Percentiles rank a stretch among this genome's conserved stretches.
Conservation (phyloP, 306 rosid species). For the Cucurbita argyrosperma region DNA sequence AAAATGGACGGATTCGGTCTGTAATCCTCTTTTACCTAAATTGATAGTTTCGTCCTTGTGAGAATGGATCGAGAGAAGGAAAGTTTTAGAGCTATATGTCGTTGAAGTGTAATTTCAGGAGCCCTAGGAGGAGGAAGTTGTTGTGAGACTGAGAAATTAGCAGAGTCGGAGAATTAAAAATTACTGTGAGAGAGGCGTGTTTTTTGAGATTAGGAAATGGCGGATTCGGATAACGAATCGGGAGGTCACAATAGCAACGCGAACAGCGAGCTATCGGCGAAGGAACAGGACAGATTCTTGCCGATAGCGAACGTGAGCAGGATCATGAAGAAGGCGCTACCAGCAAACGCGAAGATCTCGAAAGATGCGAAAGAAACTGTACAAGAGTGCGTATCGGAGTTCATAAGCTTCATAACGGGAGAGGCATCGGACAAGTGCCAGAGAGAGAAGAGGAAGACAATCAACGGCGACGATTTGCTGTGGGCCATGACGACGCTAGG, state of each 20-base stretch:
- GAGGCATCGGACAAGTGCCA: slow-evolving; percentile 68
- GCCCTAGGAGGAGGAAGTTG: not conserved
- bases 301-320: slow-evolving; percentile 72
- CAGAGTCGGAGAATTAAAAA: not conserved
- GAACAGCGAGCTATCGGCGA: slow-evolving; percentile 25
- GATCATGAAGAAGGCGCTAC: slow-evolving; percentile 61
- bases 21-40: not conserved
- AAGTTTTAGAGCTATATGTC: not conserved
- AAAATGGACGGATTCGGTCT: not conserved
- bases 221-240: slow-evolving; percentile 66
- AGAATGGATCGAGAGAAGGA: not conserved
- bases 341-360: slow-evolving; percentile 63
- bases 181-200: not conserved
- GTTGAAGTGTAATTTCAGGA: not conserved
- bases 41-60: not conserved
- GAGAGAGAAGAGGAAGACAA: slow-evolving; percentile 59
- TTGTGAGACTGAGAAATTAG: not conserved
- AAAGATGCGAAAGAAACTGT: slow-evolving; percentile 61
- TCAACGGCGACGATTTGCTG: slow-evolving; percentile 52
- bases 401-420: slow-evolving; percentile 53
- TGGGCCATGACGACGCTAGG: slow-evolving; percentile 67
- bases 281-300: slow-evolving; percentile 47
- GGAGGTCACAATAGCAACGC: slow-evolving; percentile 30
- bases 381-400: slow-evolving; percentile 57
- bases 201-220: slow-evolving; percentile 20